Evolutionary conservation across 441 rosid species (phyloP).

Genomic region (Syzygium malaccense): DNA sequence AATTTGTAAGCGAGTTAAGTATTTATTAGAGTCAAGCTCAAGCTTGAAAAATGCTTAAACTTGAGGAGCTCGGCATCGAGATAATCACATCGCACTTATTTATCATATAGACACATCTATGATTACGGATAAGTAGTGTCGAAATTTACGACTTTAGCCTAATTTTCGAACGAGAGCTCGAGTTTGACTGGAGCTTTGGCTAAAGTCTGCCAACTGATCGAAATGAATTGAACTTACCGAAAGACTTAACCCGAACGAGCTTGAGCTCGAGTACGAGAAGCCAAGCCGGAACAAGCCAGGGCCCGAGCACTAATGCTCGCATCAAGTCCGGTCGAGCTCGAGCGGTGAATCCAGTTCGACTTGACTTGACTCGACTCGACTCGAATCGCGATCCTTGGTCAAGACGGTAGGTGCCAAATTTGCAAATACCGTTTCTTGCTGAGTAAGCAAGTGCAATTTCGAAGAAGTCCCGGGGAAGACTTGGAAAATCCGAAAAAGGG

Average conservation of each 20-base stretch:
- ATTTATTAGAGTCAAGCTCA: not conserved
- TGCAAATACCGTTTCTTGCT: not conserved
- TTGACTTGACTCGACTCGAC: not conserved
- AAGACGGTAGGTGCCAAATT: not conserved
- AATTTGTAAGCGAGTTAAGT: not conserved
- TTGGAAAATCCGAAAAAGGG: not conserved
- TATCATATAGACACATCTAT: not conserved
- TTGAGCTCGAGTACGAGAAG: too few relatives aligned
- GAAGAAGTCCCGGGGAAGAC: not conserved
- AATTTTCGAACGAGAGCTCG: not conserved
- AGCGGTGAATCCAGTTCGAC: not conserved
- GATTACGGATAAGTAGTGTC: too few relatives aligned
- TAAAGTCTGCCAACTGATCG: not conserved
- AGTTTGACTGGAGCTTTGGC: not conserved
- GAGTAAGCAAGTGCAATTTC: not conserved
- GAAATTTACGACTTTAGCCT: not conserved
- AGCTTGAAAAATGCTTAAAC: not conserved
- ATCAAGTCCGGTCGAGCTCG: not conserved
- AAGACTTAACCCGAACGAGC: not conserved
- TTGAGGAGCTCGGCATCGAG: not conserved
- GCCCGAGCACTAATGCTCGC: not conserved
- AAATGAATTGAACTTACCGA: not conserved
- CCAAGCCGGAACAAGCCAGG: too few relatives aligned
- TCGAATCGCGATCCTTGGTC: not conserved
- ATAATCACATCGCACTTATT: not conserved